Evolutionary conservation across 768 basidiomycete genomes (phyloP).

Genomic region (Cystobasidiopsis lactophilus): DNA sequence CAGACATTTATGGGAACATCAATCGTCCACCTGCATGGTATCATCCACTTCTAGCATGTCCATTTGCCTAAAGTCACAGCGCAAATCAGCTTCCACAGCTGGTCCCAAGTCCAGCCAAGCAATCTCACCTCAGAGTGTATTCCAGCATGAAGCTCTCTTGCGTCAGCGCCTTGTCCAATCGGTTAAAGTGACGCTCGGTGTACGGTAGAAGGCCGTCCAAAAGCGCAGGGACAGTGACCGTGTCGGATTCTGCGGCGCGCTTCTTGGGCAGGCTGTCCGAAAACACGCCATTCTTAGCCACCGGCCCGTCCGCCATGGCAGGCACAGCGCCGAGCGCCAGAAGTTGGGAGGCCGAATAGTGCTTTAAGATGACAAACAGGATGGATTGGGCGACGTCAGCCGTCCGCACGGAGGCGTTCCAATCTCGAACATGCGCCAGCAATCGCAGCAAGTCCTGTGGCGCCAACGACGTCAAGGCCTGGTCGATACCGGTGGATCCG

Average conservation of each 20-base stretch:
- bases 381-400: slow-evolving; percentile 64
- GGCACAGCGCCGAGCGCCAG: slow-evolving; percentile 36
- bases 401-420: slow-evolving; percentile 89
- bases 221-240: slow-evolving; percentile 42
- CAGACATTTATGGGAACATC: too few species aligned
- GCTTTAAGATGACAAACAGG: slow-evolving; percentile 56
- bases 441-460: slow-evolving; percentile 57
- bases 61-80: too few species aligned
- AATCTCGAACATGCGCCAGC: slow-evolving; percentile 58
- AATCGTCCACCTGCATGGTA: too few species aligned
- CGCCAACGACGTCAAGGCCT: slow-evolving; percentile 50
- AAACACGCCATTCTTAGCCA: slow-evolving; percentile 9
- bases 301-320: slow-evolving; percentile 4
- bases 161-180: slow-evolving; percentile 53
- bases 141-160: slow-evolving; percentile 94
- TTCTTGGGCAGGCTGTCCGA: slow-evolving; percentile 6
- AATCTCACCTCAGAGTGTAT: slow-evolving; percentile 22
- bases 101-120: neutral
- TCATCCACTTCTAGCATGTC: too few species aligned
- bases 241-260: neutral
- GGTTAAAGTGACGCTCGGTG: slow-evolving; percentile 69
- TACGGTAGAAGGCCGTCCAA: slow-evolving; percentile 77
- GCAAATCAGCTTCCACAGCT: too few species aligned
- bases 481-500: slow-evolving; percentile 52
- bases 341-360: slow-evolving; percentile 52